A percentile compares a stretch with the other conserved stretches of the same genome.
phyloP scores from a whole-genome alignment of 306 rosid genomes.

The Casuarina cunninghamiana region DNA sequence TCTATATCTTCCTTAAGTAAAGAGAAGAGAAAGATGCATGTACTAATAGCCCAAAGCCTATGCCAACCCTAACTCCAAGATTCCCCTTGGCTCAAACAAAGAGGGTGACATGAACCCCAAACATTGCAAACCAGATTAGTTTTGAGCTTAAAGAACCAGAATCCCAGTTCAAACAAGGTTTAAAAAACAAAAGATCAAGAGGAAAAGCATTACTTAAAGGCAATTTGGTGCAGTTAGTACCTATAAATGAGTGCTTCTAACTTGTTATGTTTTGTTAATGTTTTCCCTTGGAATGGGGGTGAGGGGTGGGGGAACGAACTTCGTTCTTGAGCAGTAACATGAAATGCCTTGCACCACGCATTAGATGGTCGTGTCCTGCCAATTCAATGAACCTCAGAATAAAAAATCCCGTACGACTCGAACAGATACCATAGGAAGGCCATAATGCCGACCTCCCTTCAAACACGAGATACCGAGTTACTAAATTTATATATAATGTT shows the following conservation, averaged over 20 bases:
- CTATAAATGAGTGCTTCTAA: not conserved
- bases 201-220: too few relatives aligned
- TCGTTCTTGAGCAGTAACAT: not conserved
- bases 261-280: not conserved
- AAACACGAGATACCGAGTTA: not conserved
- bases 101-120: too few relatives aligned
- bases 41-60: too few relatives aligned
- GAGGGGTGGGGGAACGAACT: not conserved
- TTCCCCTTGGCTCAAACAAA: too few relatives aligned
- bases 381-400: slow-evolving; percentile 34
- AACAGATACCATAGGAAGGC: slow-evolving; percentile 27
- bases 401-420: slow-evolving; percentile 18
- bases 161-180: too few relatives aligned
- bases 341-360: not conserved
- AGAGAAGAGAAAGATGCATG: too few relatives aligned
- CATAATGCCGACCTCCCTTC: not conserved
- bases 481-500: not conserved
- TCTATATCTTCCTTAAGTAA: too few relatives aligned
- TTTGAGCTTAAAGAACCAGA: too few relatives aligned
- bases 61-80: too few relatives aligned
- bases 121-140: too few relatives aligned
- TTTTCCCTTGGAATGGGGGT: not conserved
- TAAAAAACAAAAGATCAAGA: too few relatives aligned
- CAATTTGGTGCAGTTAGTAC: not conserved
- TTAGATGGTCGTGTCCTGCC: slow-evolving; percentile 2